Evolutionary conservation across 768 basidiomycete species (phyloP).

Genomic region (Lactarius trivialis): DNA sequence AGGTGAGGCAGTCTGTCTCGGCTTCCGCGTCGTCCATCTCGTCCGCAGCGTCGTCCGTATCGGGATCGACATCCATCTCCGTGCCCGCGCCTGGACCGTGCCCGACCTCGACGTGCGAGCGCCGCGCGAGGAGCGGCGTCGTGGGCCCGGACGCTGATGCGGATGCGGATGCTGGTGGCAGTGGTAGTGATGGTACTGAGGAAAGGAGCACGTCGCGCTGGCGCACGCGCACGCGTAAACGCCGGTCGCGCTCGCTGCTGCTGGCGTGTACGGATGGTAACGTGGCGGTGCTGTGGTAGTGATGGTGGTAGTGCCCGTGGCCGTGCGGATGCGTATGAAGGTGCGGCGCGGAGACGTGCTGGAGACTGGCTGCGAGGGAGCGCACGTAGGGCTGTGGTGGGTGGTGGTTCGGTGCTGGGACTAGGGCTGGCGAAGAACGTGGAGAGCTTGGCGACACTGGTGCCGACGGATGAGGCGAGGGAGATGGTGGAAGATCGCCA

Average conservation of each 20-base stretch:
- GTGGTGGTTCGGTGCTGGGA: background rate
- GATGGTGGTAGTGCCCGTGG: slow-evolving; percentile 16
- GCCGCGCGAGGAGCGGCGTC: slow-evolving; percentile 1
- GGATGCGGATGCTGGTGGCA: background rate
- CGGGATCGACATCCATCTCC: slow-evolving; percentile 31
- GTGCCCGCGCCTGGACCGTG: slow-evolving; percentile 19
- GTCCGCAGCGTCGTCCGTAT: slow-evolving; percentile 25
- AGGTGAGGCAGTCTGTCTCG: slow-evolving; percentile 48
- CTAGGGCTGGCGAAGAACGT: background rate
- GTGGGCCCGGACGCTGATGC: background rate
- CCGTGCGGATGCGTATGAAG: slow-evolving; percentile 10
- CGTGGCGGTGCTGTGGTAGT: background rate
- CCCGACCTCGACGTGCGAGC: slow-evolving; percentile 12
- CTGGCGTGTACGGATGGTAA: background rate
- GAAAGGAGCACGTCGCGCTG: slow-evolving; percentile 10
- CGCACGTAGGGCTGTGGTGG: slow-evolving; percentile 11
- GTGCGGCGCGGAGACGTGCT: slow-evolving; percentile 5
- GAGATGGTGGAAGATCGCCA: slow-evolving; percentile 20
- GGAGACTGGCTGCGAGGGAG: background rate
- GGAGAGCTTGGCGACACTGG: slow-evolving; percentile 17
- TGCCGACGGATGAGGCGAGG: slow-evolving; percentile 15
- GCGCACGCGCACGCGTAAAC: slow-evolving; percentile 10
- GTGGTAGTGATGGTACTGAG: background rate
- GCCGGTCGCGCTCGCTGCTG: background rate
- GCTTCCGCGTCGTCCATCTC: slow-evolving; percentile 29